A percentile compares a stretch with the other conserved stretches of the same genome.
phyloP scores from a whole-genome alignment of 805 yeast species.

The Pichia pseudocactophila region DNA sequence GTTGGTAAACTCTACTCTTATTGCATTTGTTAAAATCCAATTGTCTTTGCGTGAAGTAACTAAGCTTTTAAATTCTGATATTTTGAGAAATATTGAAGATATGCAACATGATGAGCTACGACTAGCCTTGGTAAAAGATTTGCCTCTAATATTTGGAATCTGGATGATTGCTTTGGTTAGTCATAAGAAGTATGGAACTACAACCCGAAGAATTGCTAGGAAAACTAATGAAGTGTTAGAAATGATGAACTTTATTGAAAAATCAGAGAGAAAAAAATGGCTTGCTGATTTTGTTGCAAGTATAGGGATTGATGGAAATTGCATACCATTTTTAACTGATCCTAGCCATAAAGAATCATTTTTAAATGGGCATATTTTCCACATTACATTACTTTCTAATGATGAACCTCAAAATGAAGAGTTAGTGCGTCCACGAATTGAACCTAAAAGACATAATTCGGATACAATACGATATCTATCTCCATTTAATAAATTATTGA shows the following conservation, averaged over 20 bases:
- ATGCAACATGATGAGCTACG: conserved; percentile 27
- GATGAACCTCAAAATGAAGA: not conserved
- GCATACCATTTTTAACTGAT: conserved; percentile 22
- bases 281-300: conserved; percentile 42
- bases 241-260: conserved; percentile 47
- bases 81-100: conserved; percentile 23
- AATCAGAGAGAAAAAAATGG: conserved; percentile 52
- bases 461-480: conserved; percentile 16
- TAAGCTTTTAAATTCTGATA: conserved; percentile 24
- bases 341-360: conserved; percentile 13
- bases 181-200: conserved; percentile 44
- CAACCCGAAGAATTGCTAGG: conserved; percentile 29
- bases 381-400: not conserved
- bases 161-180: conserved; percentile 53
- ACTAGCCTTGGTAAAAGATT: conserved; percentile 40
- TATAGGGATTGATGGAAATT: conserved; percentile 20
- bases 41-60: conserved; percentile 29
- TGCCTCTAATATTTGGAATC: conserved; percentile 68
- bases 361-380: not conserved
- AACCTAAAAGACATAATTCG: conserved; percentile 8
- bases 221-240: conserved; percentile 52
- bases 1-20: conserved; percentile 27
- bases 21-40: conserved; percentile 31
- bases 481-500: conserved; percentile 25
- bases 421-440: not conserved